phyloP scores from a whole-genome alignment of 495 filamentous ascomycete species.

The Talaromyces trachyspermus region DNA sequence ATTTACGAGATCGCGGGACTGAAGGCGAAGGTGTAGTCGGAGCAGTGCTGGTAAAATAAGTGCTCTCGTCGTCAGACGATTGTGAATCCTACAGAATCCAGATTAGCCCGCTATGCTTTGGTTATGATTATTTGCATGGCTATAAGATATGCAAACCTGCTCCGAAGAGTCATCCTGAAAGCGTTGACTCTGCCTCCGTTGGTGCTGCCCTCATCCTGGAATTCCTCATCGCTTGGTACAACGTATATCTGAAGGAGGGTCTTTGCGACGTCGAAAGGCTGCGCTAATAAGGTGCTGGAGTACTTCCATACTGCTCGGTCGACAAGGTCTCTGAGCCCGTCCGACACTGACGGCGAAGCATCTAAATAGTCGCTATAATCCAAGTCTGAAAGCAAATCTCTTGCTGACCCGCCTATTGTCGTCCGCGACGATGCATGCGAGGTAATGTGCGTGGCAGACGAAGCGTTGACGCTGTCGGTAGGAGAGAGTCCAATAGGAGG shows the following conservation, averaged over 20 bases:
- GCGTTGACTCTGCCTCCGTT: constrained; percentile 20
- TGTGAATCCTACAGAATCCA: constrained; percentile 30
- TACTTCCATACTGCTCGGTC: constrained; percentile 86
- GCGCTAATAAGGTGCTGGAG: constrained; percentile 71
- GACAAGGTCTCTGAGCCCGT: constrained; percentile 61
- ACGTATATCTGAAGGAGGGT: constrained; percentile 76
- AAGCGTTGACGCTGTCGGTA: constrained; percentile 35
- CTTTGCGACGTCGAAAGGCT: constrained; percentile 96
- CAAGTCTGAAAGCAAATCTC: constrained; percentile 76
- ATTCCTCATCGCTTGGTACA: constrained; percentile 30
- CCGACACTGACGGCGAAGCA: constrained; percentile 61
- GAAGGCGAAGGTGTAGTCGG: constrained; percentile 52
- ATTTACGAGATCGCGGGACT: constrained; percentile 40
- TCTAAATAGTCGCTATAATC: constrained; percentile 89
- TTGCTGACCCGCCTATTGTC: constrained; percentile 65
- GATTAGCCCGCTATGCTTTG: too few species aligned
- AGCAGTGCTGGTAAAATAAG: constrained; percentile 73
- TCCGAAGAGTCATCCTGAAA: constrained; percentile 28
- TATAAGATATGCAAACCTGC: constrained; percentile 16
- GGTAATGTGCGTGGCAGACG: constrained; percentile 42
- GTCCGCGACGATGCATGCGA: constrained; percentile 28
- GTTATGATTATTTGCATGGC: neutral
- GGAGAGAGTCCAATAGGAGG: constrained; percentile 61
- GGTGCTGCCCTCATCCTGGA: constrained; percentile 20
- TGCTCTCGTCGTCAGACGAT: constrained; percentile 72